Evolutionary conservation across 768 basidiomycete species (phyloP).

Genomic region (Pisolithus marmoratus): DNA sequence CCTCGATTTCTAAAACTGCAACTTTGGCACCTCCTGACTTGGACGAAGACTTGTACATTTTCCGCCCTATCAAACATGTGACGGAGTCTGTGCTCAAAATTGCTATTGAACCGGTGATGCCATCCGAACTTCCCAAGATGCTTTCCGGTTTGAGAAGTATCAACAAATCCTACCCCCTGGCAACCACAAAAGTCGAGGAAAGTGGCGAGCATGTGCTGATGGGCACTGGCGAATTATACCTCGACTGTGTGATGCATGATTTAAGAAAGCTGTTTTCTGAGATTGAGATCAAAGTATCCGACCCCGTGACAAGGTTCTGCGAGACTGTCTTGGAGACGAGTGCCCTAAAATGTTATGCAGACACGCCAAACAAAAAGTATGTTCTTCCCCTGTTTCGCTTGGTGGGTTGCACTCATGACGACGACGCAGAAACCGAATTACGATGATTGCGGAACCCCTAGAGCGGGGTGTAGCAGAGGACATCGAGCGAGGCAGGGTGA

Average conservation of each 20-base stretch:
- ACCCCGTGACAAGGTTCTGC: slow-evolving; percentile 96
- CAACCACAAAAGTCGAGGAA: slow-evolving; percentile 95
- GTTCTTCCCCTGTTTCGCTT: slow-evolving; percentile 22
- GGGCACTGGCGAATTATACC: slow-evolving; percentile 94
- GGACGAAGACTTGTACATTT: slow-evolving; percentile 88
- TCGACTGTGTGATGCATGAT: slow-evolving; percentile 97
- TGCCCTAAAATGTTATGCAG: slow-evolving; percentile 97
- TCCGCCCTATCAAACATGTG: slow-evolving; percentile 94
- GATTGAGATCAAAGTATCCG: slow-evolving; percentile 99
- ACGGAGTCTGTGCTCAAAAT: slow-evolving; percentile 96
- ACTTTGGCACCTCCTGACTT: slow-evolving; percentile 71
- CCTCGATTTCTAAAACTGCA: slow-evolving; percentile 92
- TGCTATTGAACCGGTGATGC: slow-evolving; percentile 96
- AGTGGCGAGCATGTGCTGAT: slow-evolving; percentile 96
- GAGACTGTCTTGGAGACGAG: slow-evolving; percentile 98
- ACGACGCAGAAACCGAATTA: slow-evolving; percentile 80
- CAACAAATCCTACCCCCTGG: slow-evolving; percentile 96
- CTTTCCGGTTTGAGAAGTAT: slow-evolving; percentile 92
- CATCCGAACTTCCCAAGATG: slow-evolving; percentile 99
- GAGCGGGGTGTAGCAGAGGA: slow-evolving; percentile 96
- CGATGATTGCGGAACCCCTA: slow-evolving; percentile 98
- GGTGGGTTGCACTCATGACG: slow-evolving; percentile 8
- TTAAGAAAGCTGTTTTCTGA: slow-evolving; percentile 88
- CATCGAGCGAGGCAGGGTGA: slow-evolving; percentile 87
- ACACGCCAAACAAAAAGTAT: slow-evolving; percentile 98